A percentile compares a stretch with the other conserved stretches of the same genome.
phyloP scores from a whole-genome alignment of 805 yeast genomes.

The Metschnikowia santaceciliae region DNA sequence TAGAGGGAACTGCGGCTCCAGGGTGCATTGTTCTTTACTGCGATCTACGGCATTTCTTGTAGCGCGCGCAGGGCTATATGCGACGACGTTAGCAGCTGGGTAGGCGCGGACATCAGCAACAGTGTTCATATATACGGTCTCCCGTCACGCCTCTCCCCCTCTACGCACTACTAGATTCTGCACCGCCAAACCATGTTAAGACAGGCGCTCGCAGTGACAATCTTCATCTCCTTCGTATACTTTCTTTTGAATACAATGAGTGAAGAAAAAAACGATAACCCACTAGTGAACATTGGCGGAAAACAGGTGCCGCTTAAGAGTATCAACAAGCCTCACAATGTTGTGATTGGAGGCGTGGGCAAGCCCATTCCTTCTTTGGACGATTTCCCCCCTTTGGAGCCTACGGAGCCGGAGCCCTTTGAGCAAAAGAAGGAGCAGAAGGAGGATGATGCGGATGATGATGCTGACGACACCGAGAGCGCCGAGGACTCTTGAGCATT shows the following conservation, averaged over 20 bases:
- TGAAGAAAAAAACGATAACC: slow-evolving; percentile 15
- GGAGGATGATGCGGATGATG: too few relatives aligned
- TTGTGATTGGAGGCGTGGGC: slow-evolving; percentile 16
- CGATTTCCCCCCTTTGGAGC: slow-evolving; percentile 17
- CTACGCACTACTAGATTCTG: slow-evolving; percentile 7
- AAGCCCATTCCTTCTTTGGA: slow-evolving; percentile 16
- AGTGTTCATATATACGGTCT: slow-evolving; percentile 1
- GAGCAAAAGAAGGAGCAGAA: neutral
- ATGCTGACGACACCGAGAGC: neutral
- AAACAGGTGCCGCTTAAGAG: slow-evolving; percentile 32
- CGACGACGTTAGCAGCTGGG: neutral
- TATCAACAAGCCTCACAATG: slow-evolving; percentile 38
- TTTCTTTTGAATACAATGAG: slow-evolving; percentile 11
- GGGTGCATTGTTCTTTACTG: neutral
- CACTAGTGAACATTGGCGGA: slow-evolving; percentile 31
- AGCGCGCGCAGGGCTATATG: neutral
- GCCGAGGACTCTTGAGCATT: neutral
- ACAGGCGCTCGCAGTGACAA: slow-evolving; percentile 11
- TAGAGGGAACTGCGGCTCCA: neutral
- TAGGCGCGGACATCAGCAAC: slow-evolving; percentile 1
- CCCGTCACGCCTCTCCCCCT: slow-evolving; percentile 1
- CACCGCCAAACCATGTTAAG: slow-evolving; percentile 10
- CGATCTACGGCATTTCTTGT: neutral
- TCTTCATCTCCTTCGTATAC: slow-evolving; percentile 7
- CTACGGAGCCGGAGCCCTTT: slow-evolving; percentile 8